Percentiles rank a stretch among this genome's conserved stretches.
Conservation (phyloP, 768 basidiomycete genomes). For the Hypsizygus marmoreus region DNA sequence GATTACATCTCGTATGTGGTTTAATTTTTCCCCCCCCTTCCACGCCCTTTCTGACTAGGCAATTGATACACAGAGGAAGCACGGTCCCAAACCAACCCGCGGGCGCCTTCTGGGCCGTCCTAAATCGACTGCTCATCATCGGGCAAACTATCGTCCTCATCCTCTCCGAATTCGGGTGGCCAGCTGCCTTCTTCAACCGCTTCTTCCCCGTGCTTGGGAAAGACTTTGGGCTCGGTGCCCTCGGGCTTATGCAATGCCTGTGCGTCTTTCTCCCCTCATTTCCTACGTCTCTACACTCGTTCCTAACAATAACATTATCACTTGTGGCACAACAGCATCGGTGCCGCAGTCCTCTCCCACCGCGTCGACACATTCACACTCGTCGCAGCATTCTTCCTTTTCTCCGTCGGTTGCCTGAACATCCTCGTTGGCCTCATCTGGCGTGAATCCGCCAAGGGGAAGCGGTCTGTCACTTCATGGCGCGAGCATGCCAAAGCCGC, state of each 20-base stretch:
- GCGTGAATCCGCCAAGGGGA: constrained; percentile 59
- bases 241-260: constrained; percentile 88
- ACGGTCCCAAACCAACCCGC: constrained; percentile 92
- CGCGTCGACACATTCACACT: constrained; percentile 87
- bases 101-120: constrained; percentile 88
- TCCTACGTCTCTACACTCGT: not conserved
- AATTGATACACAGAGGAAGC: constrained; percentile 48
- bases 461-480: constrained; percentile 68
- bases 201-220: constrained; percentile 88
- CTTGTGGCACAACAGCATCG: no score
- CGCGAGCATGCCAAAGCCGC: constrained; percentile 51
- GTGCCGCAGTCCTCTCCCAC: constrained; percentile 73
- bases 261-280: constrained; percentile 35
- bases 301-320: not conserved
- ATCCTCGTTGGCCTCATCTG: constrained; percentile 76
- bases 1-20: constrained; percentile 80
- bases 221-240: constrained; percentile 81
- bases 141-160: constrained; percentile 81
- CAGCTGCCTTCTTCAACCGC: constrained; percentile 72
- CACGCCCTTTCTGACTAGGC: constrained; percentile 4
- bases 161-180: constrained; percentile 84
- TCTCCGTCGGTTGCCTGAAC: constrained; percentile 89
- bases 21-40: constrained; percentile 3
- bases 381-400: constrained; percentile 89
- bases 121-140: constrained; percentile 86